These are phyloP conservation scores for Kondoa malvinella DNA, from an alignment of 768 basidiomycete species.

Conservation along the genomic window DNA sequence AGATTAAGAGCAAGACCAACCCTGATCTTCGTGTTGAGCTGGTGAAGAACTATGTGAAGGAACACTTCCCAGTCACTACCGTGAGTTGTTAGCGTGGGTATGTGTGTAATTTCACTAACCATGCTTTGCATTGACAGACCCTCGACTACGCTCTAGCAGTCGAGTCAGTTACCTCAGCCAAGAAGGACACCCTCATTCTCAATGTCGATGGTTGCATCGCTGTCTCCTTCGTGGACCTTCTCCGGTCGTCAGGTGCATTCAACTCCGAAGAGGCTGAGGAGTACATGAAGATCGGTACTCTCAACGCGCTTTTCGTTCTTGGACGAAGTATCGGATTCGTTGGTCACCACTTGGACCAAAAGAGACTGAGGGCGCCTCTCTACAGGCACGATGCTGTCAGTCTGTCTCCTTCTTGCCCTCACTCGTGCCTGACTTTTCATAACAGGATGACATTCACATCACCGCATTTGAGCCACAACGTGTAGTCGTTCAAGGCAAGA, in stretches of 20 bases:
- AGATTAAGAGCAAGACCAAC: conserved; percentile 98
- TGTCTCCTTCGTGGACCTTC: conserved; percentile 75
- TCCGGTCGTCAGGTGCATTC: conserved; percentile 83
- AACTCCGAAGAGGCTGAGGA: conserved; percentile 88
- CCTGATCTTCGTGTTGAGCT: conserved; percentile 41
- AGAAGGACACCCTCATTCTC: conserved; percentile 86
- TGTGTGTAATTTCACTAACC: not conserved
- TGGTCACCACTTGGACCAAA: conserved; percentile 60
- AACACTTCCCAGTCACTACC: conserved; percentile 88
- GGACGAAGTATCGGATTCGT: conserved; percentile 97
- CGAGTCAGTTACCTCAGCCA: conserved; percentile 90
- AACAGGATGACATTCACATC: too few relatives aligned
- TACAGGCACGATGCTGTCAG: too few relatives aligned
- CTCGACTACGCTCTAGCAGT: conserved; percentile 58
- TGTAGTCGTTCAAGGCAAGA: too few relatives aligned
- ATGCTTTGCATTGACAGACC: conserved; percentile 7
- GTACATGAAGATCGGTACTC: conserved; percentile 77
- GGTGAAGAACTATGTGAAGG: conserved; percentile 76
- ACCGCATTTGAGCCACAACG: too few relatives aligned
- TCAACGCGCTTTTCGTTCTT: conserved; percentile 93
- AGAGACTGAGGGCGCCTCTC: conserved; percentile 42
- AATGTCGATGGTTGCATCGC: conserved; percentile 71
- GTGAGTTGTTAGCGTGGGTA: conserved; percentile 37
- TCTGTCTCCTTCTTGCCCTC: too few relatives aligned
- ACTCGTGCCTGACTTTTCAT: too few relatives aligned